Conservation (phyloP, 768 basidiomycete genomes). For the Neoboletus magnificus region DNA sequence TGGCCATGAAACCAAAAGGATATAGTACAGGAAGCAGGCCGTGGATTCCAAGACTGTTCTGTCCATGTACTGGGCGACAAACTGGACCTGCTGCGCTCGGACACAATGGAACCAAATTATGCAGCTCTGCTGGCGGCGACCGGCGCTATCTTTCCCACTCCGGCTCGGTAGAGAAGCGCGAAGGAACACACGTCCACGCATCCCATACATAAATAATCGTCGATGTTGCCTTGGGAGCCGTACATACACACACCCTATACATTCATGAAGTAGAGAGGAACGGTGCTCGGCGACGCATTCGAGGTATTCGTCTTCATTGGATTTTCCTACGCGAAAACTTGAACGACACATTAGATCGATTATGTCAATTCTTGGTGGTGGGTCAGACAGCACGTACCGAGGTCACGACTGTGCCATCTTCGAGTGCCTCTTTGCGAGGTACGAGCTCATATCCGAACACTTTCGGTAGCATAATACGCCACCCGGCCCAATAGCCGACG, state of each 20-base stretch:
- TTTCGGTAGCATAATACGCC: constrained; percentile 48
- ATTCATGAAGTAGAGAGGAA: not conserved
- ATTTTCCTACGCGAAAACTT: constrained; percentile 16
- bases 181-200: not conserved
- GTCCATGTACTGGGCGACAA: not conserved
- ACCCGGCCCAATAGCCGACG: constrained; percentile 51
- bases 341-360: not conserved
- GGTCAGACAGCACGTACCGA: constrained; percentile 33
- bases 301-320: not conserved
- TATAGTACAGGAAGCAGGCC: not conserved
- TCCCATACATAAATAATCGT: not conserved
- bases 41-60: not conserved
- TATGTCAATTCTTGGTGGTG: too few species aligned
- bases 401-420: constrained; percentile 53
- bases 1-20: not conserved
- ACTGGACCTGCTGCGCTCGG: not conserved
- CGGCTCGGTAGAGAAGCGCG: not conserved
- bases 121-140: not conserved
- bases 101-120: not conserved
- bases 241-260: not conserved
- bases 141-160: not conserved
- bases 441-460: constrained; percentile 48
- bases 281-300: not conserved
- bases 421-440: constrained; percentile 44
- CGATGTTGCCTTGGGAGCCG: not conserved